These are phyloP conservation scores for Lepraria neglecta DNA, from an alignment of 495 filamentous ascomycete genomes.

Conservation along the genomic window DNA sequence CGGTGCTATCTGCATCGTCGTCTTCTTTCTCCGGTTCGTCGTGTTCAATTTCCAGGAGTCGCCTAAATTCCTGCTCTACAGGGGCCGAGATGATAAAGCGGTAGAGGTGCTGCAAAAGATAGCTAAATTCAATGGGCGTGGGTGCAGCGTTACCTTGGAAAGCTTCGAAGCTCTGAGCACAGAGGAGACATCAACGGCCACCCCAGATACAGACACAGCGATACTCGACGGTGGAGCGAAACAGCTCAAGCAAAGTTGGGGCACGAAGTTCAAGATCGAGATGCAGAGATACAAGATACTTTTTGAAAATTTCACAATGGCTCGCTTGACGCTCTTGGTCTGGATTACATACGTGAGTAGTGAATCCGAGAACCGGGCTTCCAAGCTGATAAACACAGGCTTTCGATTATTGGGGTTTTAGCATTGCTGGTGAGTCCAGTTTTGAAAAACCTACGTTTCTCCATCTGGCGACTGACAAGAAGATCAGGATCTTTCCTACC, in stretches of 20 bases:
- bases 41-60: slow-evolving; percentile 43
- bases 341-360: slow-evolving; percentile 37
- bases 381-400: neutral
- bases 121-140: slow-evolving; percentile 36
- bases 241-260: slow-evolving; percentile 26
- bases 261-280: slow-evolving; percentile 33
- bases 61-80: slow-evolving; percentile 42
- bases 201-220: slow-evolving; percentile 19
- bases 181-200: slow-evolving; percentile 21
- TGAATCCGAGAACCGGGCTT: neutral
- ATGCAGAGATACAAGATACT: slow-evolving; percentile 36
- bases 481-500: slow-evolving; percentile 38
- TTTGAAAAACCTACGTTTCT: neutral
- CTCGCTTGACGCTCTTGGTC: slow-evolving; percentile 37
- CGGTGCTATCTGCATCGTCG: slow-evolving; percentile 38
- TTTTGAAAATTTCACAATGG: slow-evolving; percentile 33
- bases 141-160: slow-evolving; percentile 31
- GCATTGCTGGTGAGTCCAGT: slow-evolving; percentile 34
- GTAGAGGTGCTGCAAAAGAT: slow-evolving; percentile 38
- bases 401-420: slow-evolving; percentile 42
- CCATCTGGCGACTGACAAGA: neutral
- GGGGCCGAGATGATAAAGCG: slow-evolving; percentile 40
- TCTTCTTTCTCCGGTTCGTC: slow-evolving; percentile 42
- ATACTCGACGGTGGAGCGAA: slow-evolving; percentile 30
- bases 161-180: slow-evolving; percentile 32